A percentile compares a stretch with the other conserved stretches of the same genome.
These are phyloP conservation scores for Botrytis galanthina DNA, from an alignment of 2,329 filamentous ascomycete genomes.

Conservation along the genomic window DNA sequence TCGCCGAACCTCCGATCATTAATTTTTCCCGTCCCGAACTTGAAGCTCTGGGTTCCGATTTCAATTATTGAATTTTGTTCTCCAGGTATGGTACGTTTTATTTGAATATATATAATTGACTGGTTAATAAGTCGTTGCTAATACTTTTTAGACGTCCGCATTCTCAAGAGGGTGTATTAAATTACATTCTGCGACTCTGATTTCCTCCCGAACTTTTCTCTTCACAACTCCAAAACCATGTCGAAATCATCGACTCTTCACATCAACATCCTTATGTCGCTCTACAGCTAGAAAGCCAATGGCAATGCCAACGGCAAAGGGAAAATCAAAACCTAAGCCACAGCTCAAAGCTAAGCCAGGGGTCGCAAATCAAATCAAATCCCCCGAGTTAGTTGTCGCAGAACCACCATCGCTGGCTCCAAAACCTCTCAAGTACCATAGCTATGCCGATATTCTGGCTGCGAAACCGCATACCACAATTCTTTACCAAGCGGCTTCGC, in stretches of 20 bases:
- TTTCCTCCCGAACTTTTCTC: conserved; percentile 19
- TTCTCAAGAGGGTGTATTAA: conserved; percentile 39
- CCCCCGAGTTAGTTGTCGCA: not conserved
- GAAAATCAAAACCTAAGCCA: conserved; percentile 14
- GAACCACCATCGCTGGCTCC: not conserved
- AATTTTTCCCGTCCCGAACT: conserved; percentile 24
- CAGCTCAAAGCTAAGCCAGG: conserved; percentile 13
- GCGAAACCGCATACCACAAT: conserved; percentile 54
- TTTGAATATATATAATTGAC: not conserved
- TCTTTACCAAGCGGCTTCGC: conserved; percentile 64
- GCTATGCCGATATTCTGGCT: conserved; percentile 54
- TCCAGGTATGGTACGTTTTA: conserved; percentile 23
- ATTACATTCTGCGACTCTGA: conserved; percentile 27
- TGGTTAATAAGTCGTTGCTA: conserved; percentile 16
- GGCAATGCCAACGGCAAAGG: not conserved
- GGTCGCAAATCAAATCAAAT: conserved; percentile 1
- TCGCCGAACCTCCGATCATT: conserved; percentile 28
- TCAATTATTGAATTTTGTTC: not conserved
- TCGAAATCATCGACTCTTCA: conserved; percentile 27
- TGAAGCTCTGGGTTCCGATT: not conserved
- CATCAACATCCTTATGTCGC: conserved; percentile 27
- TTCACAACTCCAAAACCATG: conserved; percentile 23
- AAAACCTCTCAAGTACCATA: conserved; percentile 38
- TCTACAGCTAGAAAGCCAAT: conserved; percentile 26
- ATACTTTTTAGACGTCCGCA: conserved; percentile 38